phyloP scores from a whole-genome alignment of 768 basidiomycete species.

The Podaxis sp. region DNA sequence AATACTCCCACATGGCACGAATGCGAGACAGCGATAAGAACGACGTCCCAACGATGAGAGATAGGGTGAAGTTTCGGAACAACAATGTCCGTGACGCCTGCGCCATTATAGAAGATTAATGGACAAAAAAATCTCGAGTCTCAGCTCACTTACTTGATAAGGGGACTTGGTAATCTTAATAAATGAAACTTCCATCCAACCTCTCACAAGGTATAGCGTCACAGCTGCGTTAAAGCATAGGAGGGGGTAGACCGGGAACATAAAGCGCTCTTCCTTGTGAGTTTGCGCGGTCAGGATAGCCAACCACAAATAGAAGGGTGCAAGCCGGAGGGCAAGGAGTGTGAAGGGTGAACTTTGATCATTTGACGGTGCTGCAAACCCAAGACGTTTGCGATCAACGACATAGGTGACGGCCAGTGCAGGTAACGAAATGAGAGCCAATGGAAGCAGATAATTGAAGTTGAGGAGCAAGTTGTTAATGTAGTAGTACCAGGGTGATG shows the following conservation, averaged over 20 bases:
- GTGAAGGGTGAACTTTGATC: conserved; percentile 80
- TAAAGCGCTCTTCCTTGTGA: conserved; percentile 99
- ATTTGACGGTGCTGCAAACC: conserved; percentile 42
- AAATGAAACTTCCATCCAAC: conserved; percentile 80
- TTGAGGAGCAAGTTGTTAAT: conserved; percentile 86
- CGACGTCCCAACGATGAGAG: conserved; percentile 61
- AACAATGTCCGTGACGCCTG: conserved; percentile 77
- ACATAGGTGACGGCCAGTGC: conserved; percentile 69
- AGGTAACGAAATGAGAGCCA: conserved; percentile 82
- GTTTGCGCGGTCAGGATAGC: conserved; percentile 75
- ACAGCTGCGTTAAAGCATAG: conserved; percentile 94
- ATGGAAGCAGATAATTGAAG: conserved; percentile 83
- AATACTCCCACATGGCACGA: conserved; percentile 82
- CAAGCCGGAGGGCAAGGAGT: conserved; percentile 70
- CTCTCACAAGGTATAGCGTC: conserved; percentile 79
- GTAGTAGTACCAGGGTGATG: conserved; percentile 85
- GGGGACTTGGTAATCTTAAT: conserved; percentile 78
- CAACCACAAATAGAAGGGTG: conserved; percentile 92
- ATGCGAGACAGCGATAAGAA: conserved; percentile 79
- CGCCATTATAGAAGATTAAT: conserved; percentile 10
- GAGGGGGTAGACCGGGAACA: conserved; percentile 91
- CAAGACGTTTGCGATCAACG: conserved; percentile 77
- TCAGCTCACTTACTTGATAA: conserved; percentile 60
- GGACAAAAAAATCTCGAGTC: background rate
- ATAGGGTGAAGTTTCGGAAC: conserved; percentile 75